Evolutionary conservation across 164 flowering plant genomes (phyloP), one percentile per base, ranked within the genome.

Genomic region (Chimonanthus salicifolius): DNA sequence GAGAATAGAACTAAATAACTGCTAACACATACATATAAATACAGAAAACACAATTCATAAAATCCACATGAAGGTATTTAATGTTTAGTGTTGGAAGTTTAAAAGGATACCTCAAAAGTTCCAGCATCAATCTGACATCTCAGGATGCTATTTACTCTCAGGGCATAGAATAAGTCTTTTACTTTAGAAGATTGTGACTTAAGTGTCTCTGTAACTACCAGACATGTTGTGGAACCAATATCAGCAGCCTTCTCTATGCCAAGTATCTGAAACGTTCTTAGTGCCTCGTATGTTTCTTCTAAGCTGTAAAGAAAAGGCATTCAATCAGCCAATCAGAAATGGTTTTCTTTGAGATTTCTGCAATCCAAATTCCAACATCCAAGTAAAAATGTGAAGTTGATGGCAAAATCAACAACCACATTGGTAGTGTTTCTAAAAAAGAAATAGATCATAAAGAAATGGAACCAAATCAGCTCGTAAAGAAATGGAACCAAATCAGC

Each of bases 281-380:
- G 71, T 3, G 97, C 97, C 81, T 96, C 92, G 67, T 88, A 93
- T n/a, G 91, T 58, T 74, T 88, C 97, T 76, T 89, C 97, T 68
- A 93, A 80, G 78, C 99, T 96, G 89, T 62, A 49, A 71, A 6
- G 7, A 10, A 72, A 47, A 4, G 20, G 48, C 11, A 64, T n/a
- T 7, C 72, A 49, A 74, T 64, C 78, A 81, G 44, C 7, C 33
- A 20, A 49, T 7, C 3, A 49, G 13, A 49, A 16, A 13, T 16
- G 33, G 10, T n/a, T 7, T 3, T 54, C 60, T n/a, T 43, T 33
- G 6, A 48, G 49, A 11, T 50, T 20, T 64, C 69, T 11, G 5
- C 20, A 64, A 49, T 11, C 47, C 20, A 58, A 71, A 15, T 21
- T 15, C 6, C 10, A 58, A 13, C 2, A 20, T 3, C 18, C 7